Base-by-base conservation (phyloP, 495 filamentous ascomycete species). In the Collariella sp. region DNA sequence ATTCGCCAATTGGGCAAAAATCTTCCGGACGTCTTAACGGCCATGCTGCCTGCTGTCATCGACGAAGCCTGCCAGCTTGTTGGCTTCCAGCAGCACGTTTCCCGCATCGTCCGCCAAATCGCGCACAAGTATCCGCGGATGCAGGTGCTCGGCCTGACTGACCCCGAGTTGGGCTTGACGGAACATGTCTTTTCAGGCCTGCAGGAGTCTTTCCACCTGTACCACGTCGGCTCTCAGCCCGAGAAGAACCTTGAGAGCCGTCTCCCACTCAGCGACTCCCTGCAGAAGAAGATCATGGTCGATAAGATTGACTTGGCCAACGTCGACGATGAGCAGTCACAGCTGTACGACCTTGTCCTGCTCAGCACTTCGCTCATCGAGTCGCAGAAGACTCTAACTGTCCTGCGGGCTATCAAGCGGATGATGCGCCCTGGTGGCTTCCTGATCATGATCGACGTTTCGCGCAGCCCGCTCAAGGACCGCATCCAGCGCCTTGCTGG, bases 371-470 rank as follows among this genome's bases (percentile, higher is more conserved):
- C 68, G 2, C 31, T 71, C 24, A 47, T 73, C 12, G 59, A 66
- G 16, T 15, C 54, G 1, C 40, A 57, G 0, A 43, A 61, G 7
- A 40, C 35, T 0, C 23, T 38, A 0, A 35, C 34, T 3, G 46
- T 53, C 3, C 41, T 76, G 0, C 52, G 61, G 16, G 55, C 46
- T 7, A 51, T 76, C 18, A 31, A 60, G 2, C 15, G 38, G 1
- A 49, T 68, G 49, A 75, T 75, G 70, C 65, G 62, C 18, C 64
- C 65, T 7, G 72, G 70, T 1, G 72, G 65, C 4, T 75, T 72
- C 55, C 50, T 76, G n/a, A 10, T 76, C 6, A 42, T 76, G 9
- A n/a, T 71, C 0, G 50, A 73, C 9, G 50, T 54, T 3, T 53
- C 61, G 1, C 44, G 31, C 1, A 54, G 26, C 15, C 46, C 60